Evolutionary conservation across 1,284 basidiomycete genomes (phyloP).

Genomic region (Cystobasidiaceae sp.): DNA sequence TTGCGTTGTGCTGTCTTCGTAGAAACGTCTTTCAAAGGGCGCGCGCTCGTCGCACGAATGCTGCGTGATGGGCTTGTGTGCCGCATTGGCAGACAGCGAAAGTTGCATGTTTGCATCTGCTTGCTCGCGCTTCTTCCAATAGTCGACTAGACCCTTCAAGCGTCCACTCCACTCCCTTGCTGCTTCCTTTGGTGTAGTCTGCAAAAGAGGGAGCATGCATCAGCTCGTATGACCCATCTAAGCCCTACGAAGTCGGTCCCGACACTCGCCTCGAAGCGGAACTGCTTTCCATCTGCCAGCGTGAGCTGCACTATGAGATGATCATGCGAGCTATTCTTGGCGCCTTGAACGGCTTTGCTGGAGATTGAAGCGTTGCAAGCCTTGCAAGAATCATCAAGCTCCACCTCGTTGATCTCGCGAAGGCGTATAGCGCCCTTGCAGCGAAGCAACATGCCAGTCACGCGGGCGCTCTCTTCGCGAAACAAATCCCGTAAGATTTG

Average conservation of each 20-base stretch:
- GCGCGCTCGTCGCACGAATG: neutral
- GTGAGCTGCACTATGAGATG: slow-evolving; percentile 4
- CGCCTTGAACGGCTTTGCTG: neutral
- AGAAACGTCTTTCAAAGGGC: neutral
- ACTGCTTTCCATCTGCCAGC: neutral
- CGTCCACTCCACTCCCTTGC: slow-evolving; percentile 38
- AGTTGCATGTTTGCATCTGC: slow-evolving; percentile 37
- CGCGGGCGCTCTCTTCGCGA: slow-evolving; percentile 10
- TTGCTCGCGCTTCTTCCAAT: slow-evolving; percentile 37
- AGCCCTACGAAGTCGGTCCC: neutral
- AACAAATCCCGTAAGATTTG: neutral
- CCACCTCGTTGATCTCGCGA: slow-evolving; percentile 35
- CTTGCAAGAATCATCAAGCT: slow-evolving; percentile 28
- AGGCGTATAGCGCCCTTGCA: slow-evolving; percentile 33
- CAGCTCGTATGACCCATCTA: neutral
- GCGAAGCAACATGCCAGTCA: neutral
- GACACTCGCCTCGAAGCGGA: slow-evolving; percentile 35
- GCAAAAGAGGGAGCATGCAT: neutral
- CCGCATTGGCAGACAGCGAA: slow-evolving; percentile 15
- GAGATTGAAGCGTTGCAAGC: neutral
- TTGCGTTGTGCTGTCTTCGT: neutral
- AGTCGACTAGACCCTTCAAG: slow-evolving; percentile 32
- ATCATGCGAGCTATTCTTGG: neutral
- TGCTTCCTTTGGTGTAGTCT: slow-evolving; percentile 32
- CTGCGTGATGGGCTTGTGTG: neutral